Base-by-base conservation (phyloP, 345 rosid genomes). In the Gossypium bickii region DNA sequence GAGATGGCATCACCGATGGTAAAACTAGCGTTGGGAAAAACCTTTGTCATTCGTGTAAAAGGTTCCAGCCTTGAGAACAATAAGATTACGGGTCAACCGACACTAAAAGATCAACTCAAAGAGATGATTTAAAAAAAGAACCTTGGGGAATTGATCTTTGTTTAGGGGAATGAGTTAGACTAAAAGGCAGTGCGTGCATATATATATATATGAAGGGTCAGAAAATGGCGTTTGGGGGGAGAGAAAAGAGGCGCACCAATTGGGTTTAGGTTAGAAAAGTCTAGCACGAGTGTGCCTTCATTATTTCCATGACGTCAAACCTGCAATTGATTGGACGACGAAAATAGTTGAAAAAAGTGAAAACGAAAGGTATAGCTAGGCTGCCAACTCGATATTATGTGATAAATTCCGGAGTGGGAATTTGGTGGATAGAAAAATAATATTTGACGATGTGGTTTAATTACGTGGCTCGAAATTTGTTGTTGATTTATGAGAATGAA, bases 21-120 rank as follows among this genome's bases (percentile, higher is more conserved):
- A 7, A 83, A 57, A 8, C 76, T 71, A 9, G 75, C 76, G 81
- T 87, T 88, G 2, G 99, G 99, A 78, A 91, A 76, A 18, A 95
- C 93, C 81, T 86, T 95, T 41, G 89, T 80, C 99, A 95, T 95
- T 61, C 73, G 77, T 10, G 73, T 53, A 2, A 69, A 20, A 17
- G 75, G 25, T 70, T 78, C 79, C 79, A 76, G 82, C 62, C 41
- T 12, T 29, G 13, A 29, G 25, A 61, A 15, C 7, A 12, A 10
- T 2, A 43, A n/a, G 12, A 59, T 10, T 12, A 49, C 38, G 22
- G 1, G 38, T 22, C 38, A 67, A 67, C 68, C 49, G n/a, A 61
- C 25, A 10, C 27, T 2, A 43, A 44, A 2, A 17, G 11, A 34
- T 49, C 72, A 51, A 51, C 73, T 69, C 73, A 49, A 34, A 27